Conservation (phyloP, 83 land plant genomes). For the Larix sibirica region DNA sequence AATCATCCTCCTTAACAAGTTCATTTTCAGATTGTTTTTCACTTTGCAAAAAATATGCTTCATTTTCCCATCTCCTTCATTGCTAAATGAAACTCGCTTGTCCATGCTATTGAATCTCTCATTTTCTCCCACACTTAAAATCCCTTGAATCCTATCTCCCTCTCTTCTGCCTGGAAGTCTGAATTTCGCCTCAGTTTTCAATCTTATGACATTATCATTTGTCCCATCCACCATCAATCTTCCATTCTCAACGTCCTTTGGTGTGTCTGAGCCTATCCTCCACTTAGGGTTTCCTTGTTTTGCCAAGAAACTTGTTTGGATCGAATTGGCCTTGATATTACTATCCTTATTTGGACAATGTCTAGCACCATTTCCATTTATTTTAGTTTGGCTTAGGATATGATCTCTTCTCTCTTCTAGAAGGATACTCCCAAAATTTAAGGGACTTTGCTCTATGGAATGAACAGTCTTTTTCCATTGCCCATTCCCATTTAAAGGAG, state of each 20-base stretch:
- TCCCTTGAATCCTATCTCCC: constrained; percentile 31
- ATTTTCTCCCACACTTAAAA: constrained; percentile 46
- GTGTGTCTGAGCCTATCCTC: not conserved
- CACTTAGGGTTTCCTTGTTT: not conserved
- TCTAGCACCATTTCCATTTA: not conserved
- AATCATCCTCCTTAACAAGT: constrained; percentile 39
- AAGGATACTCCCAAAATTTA: too few relatives aligned
- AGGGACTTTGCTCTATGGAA: not conserved
- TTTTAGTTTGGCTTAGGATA: not conserved
- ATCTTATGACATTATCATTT: constrained; percentile 60
- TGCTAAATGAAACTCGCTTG: constrained; percentile 45
- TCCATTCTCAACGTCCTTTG: constrained; percentile 22
- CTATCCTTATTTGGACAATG: not conserved
- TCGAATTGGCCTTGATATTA: not conserved
- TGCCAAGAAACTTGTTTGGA: not conserved
- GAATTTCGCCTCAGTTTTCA: constrained; percentile 69
- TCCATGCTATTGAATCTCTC: constrained; percentile 31
- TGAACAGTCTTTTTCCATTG: constrained; percentile 5
- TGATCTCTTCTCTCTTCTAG: not conserved
- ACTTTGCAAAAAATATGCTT: constrained; percentile 24
- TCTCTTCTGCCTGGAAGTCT: constrained; percentile 57
- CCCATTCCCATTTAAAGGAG: constrained; percentile 28
- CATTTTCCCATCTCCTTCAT: constrained; percentile 27
- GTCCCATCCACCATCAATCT: constrained; percentile 6
- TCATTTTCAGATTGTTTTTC: constrained; percentile 46